Base-by-base conservation (phyloP, 2,329 filamentous ascomycete genomes). In the Cladophialophora bantiana region DNA sequence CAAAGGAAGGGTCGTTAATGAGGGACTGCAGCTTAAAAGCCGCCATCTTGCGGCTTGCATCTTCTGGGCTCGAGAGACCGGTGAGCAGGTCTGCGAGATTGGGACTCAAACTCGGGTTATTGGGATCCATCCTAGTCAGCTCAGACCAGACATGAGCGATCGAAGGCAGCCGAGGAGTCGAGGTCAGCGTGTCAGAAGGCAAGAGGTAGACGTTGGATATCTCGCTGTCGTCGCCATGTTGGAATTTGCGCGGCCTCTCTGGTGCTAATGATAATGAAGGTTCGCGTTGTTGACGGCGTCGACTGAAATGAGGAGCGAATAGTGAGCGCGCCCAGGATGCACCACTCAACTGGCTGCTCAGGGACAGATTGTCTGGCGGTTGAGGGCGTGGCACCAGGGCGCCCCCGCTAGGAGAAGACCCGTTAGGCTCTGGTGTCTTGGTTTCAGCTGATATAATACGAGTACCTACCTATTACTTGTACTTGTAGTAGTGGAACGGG, bases 21-120 rank as follows among this genome's bases (percentile, higher is more conserved):
- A 92, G 93, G 70, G 88, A 90, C 80, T 99, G 95, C 71, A 99
- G 88, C 82, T 97, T 97, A 86, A 99, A 99, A 68, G 96, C 95
- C 68, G 95, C 95, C 92, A 98, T 97, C 80, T 99, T 99, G 76
- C 94, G 92, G 73, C 92, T 90, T 64, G 92, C 94, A 84, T 99
- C 95, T 80, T 97, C 86, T 64, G 87, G 84, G 72, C 85, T 86
- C 53, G 84, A 82, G 66, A 90, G 80, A 60, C 86, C 83, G 69
- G 84, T 82, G 67, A 89, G 84, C 71, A 89, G 79, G 71, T 88
- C 85, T 56, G 84, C 78, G 68, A 88, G 80, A 74, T 84, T 84
- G 74, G 71, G 70, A 64, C 68, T 71, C 45, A 65, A 64, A 26
- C 63, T 48, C 38, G 59, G 64, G 56, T 70, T 65, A 58, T 58